These are phyloP conservation scores for Trichoderma lentiforme DNA, from an alignment of 2,329 filamentous ascomycete genomes.

Conservation along the genomic window DNA sequence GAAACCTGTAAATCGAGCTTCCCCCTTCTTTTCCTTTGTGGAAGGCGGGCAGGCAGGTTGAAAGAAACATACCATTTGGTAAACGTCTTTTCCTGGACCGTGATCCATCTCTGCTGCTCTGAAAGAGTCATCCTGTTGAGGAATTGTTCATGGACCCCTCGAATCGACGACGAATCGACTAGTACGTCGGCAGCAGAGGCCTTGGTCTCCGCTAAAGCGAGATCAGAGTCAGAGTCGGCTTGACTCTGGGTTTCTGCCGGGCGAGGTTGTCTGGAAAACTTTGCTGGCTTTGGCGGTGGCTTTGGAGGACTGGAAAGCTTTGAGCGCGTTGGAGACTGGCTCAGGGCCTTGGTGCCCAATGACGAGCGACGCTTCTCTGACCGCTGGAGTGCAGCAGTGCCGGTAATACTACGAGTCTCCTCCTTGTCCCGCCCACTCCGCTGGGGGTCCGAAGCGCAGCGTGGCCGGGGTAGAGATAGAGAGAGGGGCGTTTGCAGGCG, in stretches of 20 bases:
- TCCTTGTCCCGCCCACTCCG: constrained; percentile 16
- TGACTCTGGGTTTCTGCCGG: constrained; percentile 1
- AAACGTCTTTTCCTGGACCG: constrained; percentile 97
- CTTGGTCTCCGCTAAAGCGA: constrained; percentile 33
- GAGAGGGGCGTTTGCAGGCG: constrained; percentile 9
- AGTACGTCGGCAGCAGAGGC: constrained; percentile 34
- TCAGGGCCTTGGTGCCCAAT: constrained; percentile 22
- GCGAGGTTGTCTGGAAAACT: constrained; percentile 12
- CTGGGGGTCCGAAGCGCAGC: constrained; percentile 11
- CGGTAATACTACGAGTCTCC: background rate
- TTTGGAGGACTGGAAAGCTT: constrained; percentile 14
- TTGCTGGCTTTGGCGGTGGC: constrained; percentile 15
- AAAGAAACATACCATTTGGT: constrained; percentile 70
- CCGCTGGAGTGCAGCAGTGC: constrained; percentile 10
- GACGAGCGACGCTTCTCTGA: constrained; percentile 18
- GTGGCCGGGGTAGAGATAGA: constrained; percentile 17
- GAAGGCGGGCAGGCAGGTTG: background rate
- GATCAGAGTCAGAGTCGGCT: constrained; percentile 17
- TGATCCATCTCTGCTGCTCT: constrained; percentile 66
- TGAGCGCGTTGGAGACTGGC: constrained; percentile 11
- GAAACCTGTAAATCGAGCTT: background rate
- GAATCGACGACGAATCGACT: constrained; percentile 32
- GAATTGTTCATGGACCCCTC: constrained; percentile 49
- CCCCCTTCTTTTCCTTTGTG: background rate
- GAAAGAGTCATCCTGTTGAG: constrained; percentile 60